Conservation (phyloP, 352 stramenopile genomes). For the Thalassiosira sp. region DNA sequence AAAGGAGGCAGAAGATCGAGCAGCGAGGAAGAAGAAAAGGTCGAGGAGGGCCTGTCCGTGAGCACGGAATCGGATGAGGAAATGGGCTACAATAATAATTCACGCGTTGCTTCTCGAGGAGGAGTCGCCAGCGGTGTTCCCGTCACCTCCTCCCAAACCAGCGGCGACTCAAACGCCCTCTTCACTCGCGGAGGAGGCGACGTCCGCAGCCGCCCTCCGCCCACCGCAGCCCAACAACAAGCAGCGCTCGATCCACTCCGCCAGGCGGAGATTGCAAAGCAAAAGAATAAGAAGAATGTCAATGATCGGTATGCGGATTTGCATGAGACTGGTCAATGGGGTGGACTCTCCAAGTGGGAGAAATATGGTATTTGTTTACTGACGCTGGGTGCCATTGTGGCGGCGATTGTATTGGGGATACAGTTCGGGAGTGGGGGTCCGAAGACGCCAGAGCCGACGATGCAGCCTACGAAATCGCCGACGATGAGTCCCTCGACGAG, state of each 20-base stretch:
- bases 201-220: slow-evolving; percentile 30
- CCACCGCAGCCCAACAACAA: neutral
- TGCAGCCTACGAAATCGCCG: slow-evolving; percentile 6
- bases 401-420: slow-evolving; percentile 30
- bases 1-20: too few species aligned
- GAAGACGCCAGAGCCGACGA: slow-evolving; percentile 2
- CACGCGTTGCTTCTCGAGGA: neutral
- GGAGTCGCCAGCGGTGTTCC: neutral
- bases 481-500: slow-evolving; percentile 18
- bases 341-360: slow-evolving; percentile 36
- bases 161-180: neutral
- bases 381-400: slow-evolving; percentile 23
- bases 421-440: slow-evolving; percentile 10
- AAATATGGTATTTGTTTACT: slow-evolving; percentile 38
- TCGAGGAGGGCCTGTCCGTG: slow-evolving; percentile 1
- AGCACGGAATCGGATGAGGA: slow-evolving; percentile 19
- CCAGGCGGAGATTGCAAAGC: slow-evolving; percentile 4
- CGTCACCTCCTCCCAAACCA: neutral
- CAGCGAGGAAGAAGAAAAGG: slow-evolving; percentile 4
- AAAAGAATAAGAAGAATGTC: slow-evolving; percentile 28
- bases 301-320: slow-evolving; percentile 38
- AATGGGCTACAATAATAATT: slow-evolving; percentile 5
- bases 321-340: slow-evolving; percentile 44
- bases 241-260: slow-evolving; percentile 33
- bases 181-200: slow-evolving; percentile 36